phyloP scores from a whole-genome alignment of 2,329 filamentous ascomycete genomes.

The Pyrenochaeta sp. region DNA sequence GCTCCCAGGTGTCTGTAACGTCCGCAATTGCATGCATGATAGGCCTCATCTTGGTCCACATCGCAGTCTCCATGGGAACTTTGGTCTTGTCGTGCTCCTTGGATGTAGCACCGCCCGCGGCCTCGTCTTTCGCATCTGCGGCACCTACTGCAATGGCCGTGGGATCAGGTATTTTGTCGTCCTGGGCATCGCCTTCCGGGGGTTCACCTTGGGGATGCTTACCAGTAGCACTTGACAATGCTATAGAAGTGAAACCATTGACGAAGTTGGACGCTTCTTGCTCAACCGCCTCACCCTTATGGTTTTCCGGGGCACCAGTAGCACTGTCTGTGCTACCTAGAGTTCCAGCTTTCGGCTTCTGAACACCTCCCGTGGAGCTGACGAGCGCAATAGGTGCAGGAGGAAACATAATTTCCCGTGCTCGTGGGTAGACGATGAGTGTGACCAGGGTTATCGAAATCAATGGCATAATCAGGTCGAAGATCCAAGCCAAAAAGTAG shows the following conservation, averaged over 20 bases:
- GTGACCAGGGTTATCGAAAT: constrained; percentile 67
- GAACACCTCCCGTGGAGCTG: constrained; percentile 72
- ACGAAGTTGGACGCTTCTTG: constrained; percentile 84
- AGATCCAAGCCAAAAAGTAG: constrained; percentile 72
- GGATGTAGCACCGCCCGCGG: constrained; percentile 60
- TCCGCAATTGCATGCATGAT: constrained; percentile 73
- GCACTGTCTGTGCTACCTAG: constrained; percentile 78
- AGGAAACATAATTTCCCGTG: constrained; percentile 73
- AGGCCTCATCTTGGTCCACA: constrained; percentile 79
- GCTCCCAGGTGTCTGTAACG: constrained; percentile 69
- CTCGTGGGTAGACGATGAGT: constrained; percentile 71
- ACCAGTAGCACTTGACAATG: constrained; percentile 77
- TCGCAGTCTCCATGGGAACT: constrained; percentile 76
- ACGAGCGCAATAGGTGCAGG: constrained; percentile 80
- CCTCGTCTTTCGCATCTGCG: constrained; percentile 63
- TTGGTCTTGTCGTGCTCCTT: constrained; percentile 77
- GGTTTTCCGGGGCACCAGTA: constrained; percentile 83
- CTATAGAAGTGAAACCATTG: constrained; percentile 74
- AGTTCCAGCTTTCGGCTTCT: constrained; percentile 79
- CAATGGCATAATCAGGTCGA: constrained; percentile 74
- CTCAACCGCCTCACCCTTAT: constrained; percentile 84
- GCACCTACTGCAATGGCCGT: constrained; percentile 64
- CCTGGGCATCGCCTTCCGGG: constrained; percentile 49
- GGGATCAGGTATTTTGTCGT: constrained; percentile 69
- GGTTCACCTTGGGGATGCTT: constrained; percentile 76